Conservation (phyloP, 345 rosid species). For the Eucalyptus sp. region DNA sequence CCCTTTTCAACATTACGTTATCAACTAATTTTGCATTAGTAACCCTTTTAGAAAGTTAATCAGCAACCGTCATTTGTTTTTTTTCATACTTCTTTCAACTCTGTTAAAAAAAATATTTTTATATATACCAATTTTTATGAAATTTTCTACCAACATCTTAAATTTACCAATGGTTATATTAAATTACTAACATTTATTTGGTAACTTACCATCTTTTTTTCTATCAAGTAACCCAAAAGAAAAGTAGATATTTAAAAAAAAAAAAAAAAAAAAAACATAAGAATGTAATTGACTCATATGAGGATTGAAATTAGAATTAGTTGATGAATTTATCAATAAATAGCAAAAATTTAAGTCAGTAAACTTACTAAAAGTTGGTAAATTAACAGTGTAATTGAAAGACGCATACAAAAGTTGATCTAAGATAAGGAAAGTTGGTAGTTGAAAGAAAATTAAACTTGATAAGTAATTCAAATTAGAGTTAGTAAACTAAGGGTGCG, state of each 20-base stretch:
- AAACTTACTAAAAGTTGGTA: not conserved
- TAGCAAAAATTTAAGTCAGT: not conserved
- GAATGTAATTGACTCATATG: not conserved
- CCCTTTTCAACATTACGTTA: not conserved
- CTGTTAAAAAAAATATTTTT: not conserved
- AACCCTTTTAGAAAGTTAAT: not conserved
- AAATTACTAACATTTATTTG: not conserved
- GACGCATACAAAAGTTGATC: not conserved
- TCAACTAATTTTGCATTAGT: not conserved
- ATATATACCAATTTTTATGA: not conserved
- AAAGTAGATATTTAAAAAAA: not conserved
- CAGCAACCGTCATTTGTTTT: not conserved
- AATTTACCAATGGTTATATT: not conserved
- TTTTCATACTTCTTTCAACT: not conserved
- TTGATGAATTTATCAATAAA: not conserved
- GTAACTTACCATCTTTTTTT: too few relatives aligned
- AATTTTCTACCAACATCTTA: not conserved
- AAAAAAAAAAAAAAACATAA: too few relatives aligned
- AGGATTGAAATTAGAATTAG: not conserved
- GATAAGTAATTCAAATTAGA: not conserved
- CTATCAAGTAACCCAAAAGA: not conserved
- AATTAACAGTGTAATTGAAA: not conserved
- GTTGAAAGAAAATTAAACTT: not conserved
- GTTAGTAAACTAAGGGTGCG: not conserved
- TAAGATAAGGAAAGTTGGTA: not conserved